Evolutionary conservation across 306 rosid genomes (phyloP), one percentile per base, ranked within the genome.

Genomic region (Delonix regia): DNA sequence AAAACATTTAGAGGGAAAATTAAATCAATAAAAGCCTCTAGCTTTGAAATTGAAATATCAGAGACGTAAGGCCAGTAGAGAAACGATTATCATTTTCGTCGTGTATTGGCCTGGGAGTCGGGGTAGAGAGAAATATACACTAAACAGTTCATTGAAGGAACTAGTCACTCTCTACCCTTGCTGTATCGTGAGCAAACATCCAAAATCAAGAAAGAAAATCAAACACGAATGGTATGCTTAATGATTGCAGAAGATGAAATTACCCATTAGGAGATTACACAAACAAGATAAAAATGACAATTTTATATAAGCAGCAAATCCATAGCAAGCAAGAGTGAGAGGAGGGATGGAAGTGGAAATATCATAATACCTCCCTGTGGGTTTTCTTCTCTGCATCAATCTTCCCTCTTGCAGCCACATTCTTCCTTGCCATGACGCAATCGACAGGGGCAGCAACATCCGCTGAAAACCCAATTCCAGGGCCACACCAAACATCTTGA

Each of bases 401-500:
- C 87, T 83, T 96, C 13, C 93, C 89, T 67, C 96, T 88, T 10
- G 87, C 77, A 63, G 91, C 71, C 0, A 55, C 88, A 88, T 91
- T 87, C 78, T 87, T 85, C 71, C 94, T 84, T 0, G 96, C 81
- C 60, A 87, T 96, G 21, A 90, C 94, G 62, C 96, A 91, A 83
- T 95, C 98, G 59, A 90, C 90, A 39, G 97, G 92, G 16, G 93
- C 90, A 79, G 98, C 89, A 52, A 91, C 85, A 82, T 89, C 94
- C 1, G 90, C 75, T 7, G 94, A 88, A 80, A 92, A 90, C 67
- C 97, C 97, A 81, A 95, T 89, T 71, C 99, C 97, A 10, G 97
- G 99, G 18, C 97, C 98, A 82, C 99, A 93, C 99, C 99, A 93
- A 56, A 89, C 97, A 85, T 96, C 98, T 75, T 91, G 98, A 85